A percentile compares a stretch with the other conserved stretches of the same genome.
Conservation (phyloP, 352 stramenopile species). For the Achlya hypogyna region DNA sequence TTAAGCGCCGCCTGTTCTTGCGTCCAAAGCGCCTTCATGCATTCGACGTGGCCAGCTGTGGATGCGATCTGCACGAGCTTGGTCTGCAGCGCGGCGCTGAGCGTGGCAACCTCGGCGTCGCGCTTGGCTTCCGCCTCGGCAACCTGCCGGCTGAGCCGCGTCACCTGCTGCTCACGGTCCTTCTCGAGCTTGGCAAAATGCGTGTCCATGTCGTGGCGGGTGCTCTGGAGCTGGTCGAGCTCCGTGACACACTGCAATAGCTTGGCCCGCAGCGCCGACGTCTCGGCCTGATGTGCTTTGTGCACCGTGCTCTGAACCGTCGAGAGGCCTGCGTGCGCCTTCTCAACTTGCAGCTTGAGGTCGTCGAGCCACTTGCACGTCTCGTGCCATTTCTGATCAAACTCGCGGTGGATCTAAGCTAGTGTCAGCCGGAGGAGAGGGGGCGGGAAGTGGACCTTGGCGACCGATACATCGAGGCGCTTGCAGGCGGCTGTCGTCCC, state of each 20-base stretch:
- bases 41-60: not conserved
- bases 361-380: not conserved
- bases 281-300: not conserved
- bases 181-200: conserved; percentile 27
- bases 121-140: conserved; percentile 38
- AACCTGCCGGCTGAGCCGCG: conserved; percentile 27
- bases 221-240: conserved; percentile 37
- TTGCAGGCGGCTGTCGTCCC: not conserved
- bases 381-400: conserved; percentile 1
- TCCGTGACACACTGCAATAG: conserved; percentile 16
- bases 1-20: conserved; percentile 34
- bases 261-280: not conserved
- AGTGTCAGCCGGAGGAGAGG: not conserved
- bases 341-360: not conserved
- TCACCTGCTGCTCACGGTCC: conserved; percentile 53
- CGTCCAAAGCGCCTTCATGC: conserved; percentile 32
- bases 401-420: not conserved
- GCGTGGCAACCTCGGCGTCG: conserved; percentile 41
- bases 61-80: conserved; percentile 48
- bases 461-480: not conserved
- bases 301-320: not conserved
- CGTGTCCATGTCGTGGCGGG: conserved; percentile 56
- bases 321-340: not conserved
- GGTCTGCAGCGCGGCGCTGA: conserved; percentile 40
- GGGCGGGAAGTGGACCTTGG: not conserved